Base-by-base conservation (phyloP, 768 basidiomycete genomes). In the Naganishia onofrii region DNA sequence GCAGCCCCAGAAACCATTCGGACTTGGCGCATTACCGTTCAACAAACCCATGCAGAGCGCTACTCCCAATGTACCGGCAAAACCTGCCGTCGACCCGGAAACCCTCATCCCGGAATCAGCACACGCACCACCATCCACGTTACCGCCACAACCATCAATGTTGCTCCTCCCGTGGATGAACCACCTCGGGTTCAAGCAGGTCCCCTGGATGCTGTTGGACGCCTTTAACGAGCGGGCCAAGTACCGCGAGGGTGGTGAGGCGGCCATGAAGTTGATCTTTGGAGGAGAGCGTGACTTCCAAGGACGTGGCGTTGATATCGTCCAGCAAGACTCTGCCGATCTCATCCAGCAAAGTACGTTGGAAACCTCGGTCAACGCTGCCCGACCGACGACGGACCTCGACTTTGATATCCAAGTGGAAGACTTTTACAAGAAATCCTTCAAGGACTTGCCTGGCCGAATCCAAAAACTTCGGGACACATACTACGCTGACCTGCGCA, bases 201-300 rank as follows among this genome's bases (percentile, higher is more conserved):
- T 95, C 68, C 93, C 93, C 15, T 72, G 73, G 21, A 94, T 95
- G 92, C 86, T 95, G 56, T 89, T 88, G 87, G 90, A 88, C 72
- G 93, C 93, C 81, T 97, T 96, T 84, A 93, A 92, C 78, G 88
- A 90, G 78, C 88, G 93, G 9, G 83, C 87, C 56, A 88, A 90
- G 76, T 92, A 92, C n/a, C 85, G 82, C 7, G 81, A 86, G 15
- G 95, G 95, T 36, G 89, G 90, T 12, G 88, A 94, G 73, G 89
- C 89, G 13, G 93, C 89, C 0, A 90, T 91, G 77, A 83, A 84
- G 55, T 84, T 97, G 68, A 85, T 96, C 73, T 83, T 85, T 80
- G 83, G 83, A 7, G 75, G 84, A 55, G 87, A 86, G 2, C 86
- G 93, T 15, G 86, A 88, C 0, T 84, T 94, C 63, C 76, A 71